Base-by-base conservation (phyloP, 768 basidiomycete species). In the Suillus spraguei region DNA sequence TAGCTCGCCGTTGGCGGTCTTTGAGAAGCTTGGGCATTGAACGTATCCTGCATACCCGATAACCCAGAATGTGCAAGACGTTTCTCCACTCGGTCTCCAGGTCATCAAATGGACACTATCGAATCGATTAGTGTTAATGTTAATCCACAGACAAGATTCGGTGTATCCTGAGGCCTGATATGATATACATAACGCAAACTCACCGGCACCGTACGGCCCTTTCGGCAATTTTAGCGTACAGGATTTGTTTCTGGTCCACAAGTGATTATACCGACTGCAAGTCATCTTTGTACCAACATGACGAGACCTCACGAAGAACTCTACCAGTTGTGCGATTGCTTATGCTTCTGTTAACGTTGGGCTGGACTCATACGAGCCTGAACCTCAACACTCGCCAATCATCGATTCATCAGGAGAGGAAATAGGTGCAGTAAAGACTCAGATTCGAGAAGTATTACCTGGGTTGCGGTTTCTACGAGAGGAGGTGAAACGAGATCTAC, bases 401-500 rank as follows among this genome's bases (percentile, higher is more conserved):
- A 72, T 82, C 22, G 75, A 77, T 64, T 68, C 77, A 1, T 78
- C 78, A 3, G 46, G 71, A 20, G 68, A 71, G 39, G 46, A 32
- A 32, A 16, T 14, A 32, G 39, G 50, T 42, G 60, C 49, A 28
- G 28, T 22, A 17, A 32, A n/a, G 14, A 32, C 38, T n/a, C 64
- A 55, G 35, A 39, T 9, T 22, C 63, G 62, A 20, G 72, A 72
- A 2, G 59, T 67, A 1, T 62, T 84, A 3, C 77, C 78, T 16
- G 83, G 83, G 4, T 68, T 82, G 33, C 74, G 80, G 39, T 71
- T 72, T 16, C 74, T 83, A 4, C 70, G 74, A 41, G 80, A 82
- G 22, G 71, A 80, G n/a, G 74, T 83, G 41, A 75, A 70, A 49
- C 75, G 79, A n/a, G 83, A 85, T 61, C 66, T 80, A 20, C 78